Evolutionary conservation across 768 basidiomycete genomes (phyloP).

Genomic region (Clitopilus hobsonii): DNA sequence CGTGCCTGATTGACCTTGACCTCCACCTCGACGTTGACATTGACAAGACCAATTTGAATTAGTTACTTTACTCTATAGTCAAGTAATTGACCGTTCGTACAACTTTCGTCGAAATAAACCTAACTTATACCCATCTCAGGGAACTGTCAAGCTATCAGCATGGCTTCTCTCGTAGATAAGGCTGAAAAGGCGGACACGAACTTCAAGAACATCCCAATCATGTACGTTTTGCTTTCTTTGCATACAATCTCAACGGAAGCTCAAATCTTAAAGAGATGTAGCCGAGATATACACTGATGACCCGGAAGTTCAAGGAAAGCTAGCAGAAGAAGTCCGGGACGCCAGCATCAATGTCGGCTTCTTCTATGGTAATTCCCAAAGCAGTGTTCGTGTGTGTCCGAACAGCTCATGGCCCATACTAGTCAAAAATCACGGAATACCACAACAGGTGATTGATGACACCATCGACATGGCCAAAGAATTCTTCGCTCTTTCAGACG

Average conservation of each 20-base stretch:
- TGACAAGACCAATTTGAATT: too few relatives aligned
- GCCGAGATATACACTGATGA: slow-evolving; percentile 17
- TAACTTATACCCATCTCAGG: too few relatives aligned
- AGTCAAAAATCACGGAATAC: slow-evolving; percentile 79
- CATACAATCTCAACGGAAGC: too few relatives aligned
- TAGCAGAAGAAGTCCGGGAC: slow-evolving; percentile 59
- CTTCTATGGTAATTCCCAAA: slow-evolving; percentile 79
- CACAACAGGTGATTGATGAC: slow-evolving; percentile 39
- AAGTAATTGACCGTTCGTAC: too few relatives aligned
- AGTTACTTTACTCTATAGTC: too few relatives aligned
- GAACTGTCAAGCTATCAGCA: too few relatives aligned
- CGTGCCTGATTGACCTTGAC: background rate
- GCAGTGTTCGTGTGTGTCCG: too few relatives aligned
- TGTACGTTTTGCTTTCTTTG: too few relatives aligned
- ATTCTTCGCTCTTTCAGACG: slow-evolving; percentile 65
- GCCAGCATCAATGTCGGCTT: slow-evolving; percentile 84
- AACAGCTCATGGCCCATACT: too few relatives aligned
- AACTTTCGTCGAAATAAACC: too few relatives aligned
- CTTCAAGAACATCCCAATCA: slow-evolving; percentile 34
- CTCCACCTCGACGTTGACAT: too few relatives aligned
- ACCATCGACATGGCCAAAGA: slow-evolving; percentile 44
- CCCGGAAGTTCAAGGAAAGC: slow-evolving; percentile 27
- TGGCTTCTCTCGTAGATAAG: slow-evolving; percentile 18
- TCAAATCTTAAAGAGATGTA: background rate
- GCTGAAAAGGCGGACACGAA: slow-evolving; percentile 14